Percentiles rank a stretch among this genome's conserved stretches.
Conservation (phyloP, 352 stramenopile genomes). For the Pythium folliculosum region DNA sequence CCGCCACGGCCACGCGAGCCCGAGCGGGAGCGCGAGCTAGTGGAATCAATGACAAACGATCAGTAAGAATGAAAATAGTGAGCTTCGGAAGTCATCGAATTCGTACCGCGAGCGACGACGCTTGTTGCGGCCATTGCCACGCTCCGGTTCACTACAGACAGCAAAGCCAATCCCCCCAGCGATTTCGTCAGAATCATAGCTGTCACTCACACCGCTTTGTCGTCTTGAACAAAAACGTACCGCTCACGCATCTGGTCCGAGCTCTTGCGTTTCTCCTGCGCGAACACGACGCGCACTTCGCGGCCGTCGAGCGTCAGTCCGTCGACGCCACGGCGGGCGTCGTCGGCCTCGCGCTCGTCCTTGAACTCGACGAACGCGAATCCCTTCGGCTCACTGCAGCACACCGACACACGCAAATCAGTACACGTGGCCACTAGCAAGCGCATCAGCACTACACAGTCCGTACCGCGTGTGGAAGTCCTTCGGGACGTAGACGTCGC, state of each 20-base stretch:
- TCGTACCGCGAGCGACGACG: conserved; percentile 23
- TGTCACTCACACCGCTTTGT: too few species aligned
- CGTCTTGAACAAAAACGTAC: conserved; percentile 31
- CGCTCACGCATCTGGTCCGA: conserved; percentile 93
- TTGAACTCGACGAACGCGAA: conserved; percentile 97
- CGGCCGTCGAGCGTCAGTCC: conserved; percentile 90
- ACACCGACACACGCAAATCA: conserved; percentile 10
- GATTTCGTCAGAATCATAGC: too few species aligned
- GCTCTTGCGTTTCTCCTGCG: conserved; percentile 95
- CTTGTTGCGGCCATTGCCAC: conserved; percentile 15
- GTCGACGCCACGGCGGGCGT: conserved; percentile 91
- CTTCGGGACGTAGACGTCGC: conserved; percentile 95
- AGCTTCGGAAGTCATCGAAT: not conserved
- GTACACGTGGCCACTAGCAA: not conserved
- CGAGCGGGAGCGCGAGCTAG: conserved; percentile 57
- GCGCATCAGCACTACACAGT: not conserved
- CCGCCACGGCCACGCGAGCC: conserved; percentile 31
- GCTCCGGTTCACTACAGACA: conserved; percentile 5
- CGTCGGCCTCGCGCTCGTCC: conserved; percentile 88
- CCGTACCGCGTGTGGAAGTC: conserved; percentile 92
- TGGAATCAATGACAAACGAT: not conserved
- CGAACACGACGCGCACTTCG: conserved; percentile 95
- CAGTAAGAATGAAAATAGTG: not conserved
- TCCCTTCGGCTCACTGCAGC: conserved; percentile 86
- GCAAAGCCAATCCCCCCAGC: not conserved